phyloP scores from a whole-genome alignment of 176 grass and related monocot species.

The Triticum timopheevii region DNA sequence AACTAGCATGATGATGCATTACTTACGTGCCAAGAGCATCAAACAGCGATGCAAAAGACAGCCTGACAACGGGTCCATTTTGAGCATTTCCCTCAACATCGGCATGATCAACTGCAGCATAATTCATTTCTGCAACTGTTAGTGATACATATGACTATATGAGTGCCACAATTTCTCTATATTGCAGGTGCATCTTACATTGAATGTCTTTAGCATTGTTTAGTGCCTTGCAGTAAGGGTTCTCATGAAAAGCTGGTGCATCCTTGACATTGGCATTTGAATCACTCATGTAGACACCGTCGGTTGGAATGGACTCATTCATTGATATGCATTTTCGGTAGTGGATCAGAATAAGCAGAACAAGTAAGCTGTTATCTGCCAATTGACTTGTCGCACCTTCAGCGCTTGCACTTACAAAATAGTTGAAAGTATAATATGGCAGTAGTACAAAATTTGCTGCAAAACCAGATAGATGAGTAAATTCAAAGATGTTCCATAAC shows the following conservation, averaged over 20 bases:
- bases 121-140: slow-evolving; percentile 30
- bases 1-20: background rate
- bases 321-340: slow-evolving; percentile 75
- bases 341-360: slow-evolving; percentile 88
- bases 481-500: slow-evolving; percentile 11
- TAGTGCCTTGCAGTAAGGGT: slow-evolving; percentile 89
- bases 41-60: slow-evolving; percentile 91
- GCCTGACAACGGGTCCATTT: slow-evolving; percentile 73
- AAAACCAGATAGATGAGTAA: slow-evolving; percentile 33
- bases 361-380: slow-evolving; percentile 82
- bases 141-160: slow-evolving; percentile 22
- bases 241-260: slow-evolving; percentile 71
- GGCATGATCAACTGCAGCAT: slow-evolving; percentile 78
- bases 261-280: slow-evolving; percentile 55
- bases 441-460: slow-evolving; percentile 95
- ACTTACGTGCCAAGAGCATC: slow-evolving; percentile 86
- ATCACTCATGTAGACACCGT: slow-evolving; percentile 42
- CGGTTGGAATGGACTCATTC: slow-evolving; percentile 49
- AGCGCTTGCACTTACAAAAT: slow-evolving; percentile 67
- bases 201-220: slow-evolving; percentile 83
- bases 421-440: slow-evolving; percentile 94
- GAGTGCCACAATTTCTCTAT: background rate
- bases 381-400: slow-evolving; percentile 70
- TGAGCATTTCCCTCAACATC: slow-evolving; percentile 95
- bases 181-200: slow-evolving; percentile 56